Evolutionary conservation across 2,329 filamentous ascomycete species (phyloP).

Genomic region (Fusarium chuoi): DNA sequence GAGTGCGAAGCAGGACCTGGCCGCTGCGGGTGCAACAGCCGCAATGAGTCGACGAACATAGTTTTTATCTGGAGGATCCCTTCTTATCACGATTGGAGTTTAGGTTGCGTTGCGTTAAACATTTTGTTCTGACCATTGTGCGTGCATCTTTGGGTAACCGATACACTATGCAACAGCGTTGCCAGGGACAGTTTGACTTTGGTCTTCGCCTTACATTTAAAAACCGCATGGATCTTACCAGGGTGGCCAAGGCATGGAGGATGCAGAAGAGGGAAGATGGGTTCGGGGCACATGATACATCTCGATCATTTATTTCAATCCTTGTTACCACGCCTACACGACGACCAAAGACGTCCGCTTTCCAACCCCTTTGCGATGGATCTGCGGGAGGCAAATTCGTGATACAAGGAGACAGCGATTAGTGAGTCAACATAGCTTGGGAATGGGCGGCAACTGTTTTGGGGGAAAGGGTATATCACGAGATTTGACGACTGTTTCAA

Average conservation of each 20-base stretch:
- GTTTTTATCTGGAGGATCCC: slow-evolving; percentile 7
- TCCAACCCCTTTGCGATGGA: slow-evolving; percentile 21
- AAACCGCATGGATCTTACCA: slow-evolving; percentile 28
- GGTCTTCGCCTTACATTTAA: slow-evolving; percentile 23
- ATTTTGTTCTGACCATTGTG: slow-evolving; percentile 39
- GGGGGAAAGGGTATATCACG: slow-evolving; percentile 37
- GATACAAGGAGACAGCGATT: slow-evolving; percentile 18
- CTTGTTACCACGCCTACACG: slow-evolving; percentile 26
- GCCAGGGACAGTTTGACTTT: slow-evolving; percentile 19
- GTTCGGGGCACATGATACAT: slow-evolving; percentile 19
- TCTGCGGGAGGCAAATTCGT: slow-evolving; percentile 31
- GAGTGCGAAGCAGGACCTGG: slow-evolving; percentile 68
- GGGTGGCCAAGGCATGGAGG: slow-evolving; percentile 10
- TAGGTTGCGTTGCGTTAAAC: slow-evolving; percentile 30
- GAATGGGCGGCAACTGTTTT: slow-evolving; percentile 22
- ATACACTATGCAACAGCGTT: slow-evolving; percentile 34
- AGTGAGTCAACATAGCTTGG: slow-evolving; percentile 32
- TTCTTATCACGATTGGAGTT: slow-evolving; percentile 42
- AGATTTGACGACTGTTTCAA: slow-evolving; percentile 37
- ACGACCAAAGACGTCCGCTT: slow-evolving; percentile 29
- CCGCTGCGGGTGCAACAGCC: slow-evolving; percentile 66
- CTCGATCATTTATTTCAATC: slow-evolving; percentile 28
- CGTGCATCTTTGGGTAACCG: slow-evolving; percentile 41
- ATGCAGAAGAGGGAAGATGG: slow-evolving; percentile 12
- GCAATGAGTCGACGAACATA: slow-evolving; percentile 67